Evolutionary conservation across 2,329 filamentous ascomycete genomes (phyloP), one percentile per base, ranked within the genome.

Genomic region (Fusarium acutatum): DNA sequence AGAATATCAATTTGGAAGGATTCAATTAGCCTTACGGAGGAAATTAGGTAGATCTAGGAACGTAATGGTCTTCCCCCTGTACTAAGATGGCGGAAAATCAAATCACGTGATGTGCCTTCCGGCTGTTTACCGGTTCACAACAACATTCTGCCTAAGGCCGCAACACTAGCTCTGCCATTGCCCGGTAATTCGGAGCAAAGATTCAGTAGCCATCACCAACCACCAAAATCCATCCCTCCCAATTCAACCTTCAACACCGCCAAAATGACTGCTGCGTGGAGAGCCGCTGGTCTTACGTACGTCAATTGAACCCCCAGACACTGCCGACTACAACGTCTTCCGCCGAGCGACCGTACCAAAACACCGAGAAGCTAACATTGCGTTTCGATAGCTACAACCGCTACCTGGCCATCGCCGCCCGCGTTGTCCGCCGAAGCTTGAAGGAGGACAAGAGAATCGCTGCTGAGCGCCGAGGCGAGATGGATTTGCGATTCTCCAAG

Each of bases 181-280:
- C 67, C 73, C 73, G 71, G 75, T 79, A 78, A 78, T 79, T 80
- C 78, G 78, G 80, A 76, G 75, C 80, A 76, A 80, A 80, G 79
- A 81, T 79, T 82, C 79, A 80, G 79, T 75, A 80, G 79, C 75
- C 78, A 79, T 76, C 77, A 81, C 78, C 80, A 78, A 74, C 60
- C 77, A 82, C 69, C 74, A 80, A 78, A 77, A 70, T 72, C 71
- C 72, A 69, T 71, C 67, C 66, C 68, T 61, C 64, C 69, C 72
- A 69, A 78, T 79, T 77, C 78, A 78, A 60, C 74, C 76, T 78
- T 75, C 78, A 83, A 84, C 75, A 81, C 82, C 84, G 83, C 83
- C 90, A 94, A 90, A 88, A 99, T 98, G 96, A 89, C 93, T 87
- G 96, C 95, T 88, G 94, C 95, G 84, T 99, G 96, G 96, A 98